These are phyloP conservation scores for Dalbergia cultrata DNA, from an alignment of 306 rosid genomes.

Conservation along the genomic window DNA sequence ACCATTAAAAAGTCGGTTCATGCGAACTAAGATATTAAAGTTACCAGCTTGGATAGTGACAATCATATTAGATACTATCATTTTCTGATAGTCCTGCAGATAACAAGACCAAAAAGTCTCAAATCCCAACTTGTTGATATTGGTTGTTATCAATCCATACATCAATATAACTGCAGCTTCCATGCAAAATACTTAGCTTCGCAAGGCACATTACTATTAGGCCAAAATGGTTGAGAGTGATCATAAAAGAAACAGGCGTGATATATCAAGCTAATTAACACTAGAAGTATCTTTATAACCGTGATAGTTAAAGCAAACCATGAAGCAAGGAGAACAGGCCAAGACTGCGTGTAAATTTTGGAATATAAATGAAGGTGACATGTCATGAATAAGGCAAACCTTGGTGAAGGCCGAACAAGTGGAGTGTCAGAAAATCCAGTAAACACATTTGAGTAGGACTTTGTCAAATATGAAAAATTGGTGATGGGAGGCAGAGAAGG, in stretches of 20 bases:
- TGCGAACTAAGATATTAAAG: not conserved
- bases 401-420: conserved; percentile 53
- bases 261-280: conserved; percentile 6
- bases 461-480: conserved; percentile 82
- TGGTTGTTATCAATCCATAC: not conserved
- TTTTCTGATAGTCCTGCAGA: not conserved
- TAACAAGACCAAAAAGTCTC: not conserved
- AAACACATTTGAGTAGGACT: conserved; percentile 86
- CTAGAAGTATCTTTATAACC: conserved; percentile 3
- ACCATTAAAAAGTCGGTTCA: not conserved
- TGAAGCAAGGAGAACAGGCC: not conserved
- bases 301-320: not conserved
- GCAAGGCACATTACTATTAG: not conserved
- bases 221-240: conserved; percentile 8
- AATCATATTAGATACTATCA: not conserved
- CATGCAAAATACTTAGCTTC: conserved; percentile 18
- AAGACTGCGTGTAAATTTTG: not conserved
- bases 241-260: not conserved
- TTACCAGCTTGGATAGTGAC: not conserved
- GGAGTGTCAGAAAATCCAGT: conserved; percentile 60
- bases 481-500: conserved; percentile 72
- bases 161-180: not conserved
- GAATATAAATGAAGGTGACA: conserved; percentile 24
- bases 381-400: conserved; percentile 57
- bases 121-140: not conserved